A percentile compares a stretch with the other conserved stretches of the same genome.
Conservation (phyloP, 2,329 filamentous ascomycete genomes). For the Aspergillus sp. region DNA sequence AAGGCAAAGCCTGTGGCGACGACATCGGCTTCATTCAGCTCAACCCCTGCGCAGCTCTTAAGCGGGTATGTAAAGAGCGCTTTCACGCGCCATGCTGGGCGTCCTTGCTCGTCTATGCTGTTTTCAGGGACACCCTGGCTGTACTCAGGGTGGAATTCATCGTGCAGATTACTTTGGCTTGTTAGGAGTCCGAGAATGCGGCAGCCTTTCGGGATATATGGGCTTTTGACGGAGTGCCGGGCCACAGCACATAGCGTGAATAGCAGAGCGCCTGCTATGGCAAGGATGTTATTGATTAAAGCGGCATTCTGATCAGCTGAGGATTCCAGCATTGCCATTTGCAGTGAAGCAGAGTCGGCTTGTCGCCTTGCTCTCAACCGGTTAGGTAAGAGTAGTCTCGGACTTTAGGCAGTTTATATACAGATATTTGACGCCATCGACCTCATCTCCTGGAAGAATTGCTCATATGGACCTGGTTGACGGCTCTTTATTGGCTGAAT, state of each 20-base stretch:
- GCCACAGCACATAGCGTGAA: not conserved
- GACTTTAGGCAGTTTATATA: not conserved
- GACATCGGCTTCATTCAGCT: conserved; percentile 65
- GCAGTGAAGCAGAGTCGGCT: not conserved
- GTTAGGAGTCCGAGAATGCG: conserved; percentile 50
- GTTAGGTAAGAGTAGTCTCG: not conserved
- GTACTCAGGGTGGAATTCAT: conserved; percentile 57
- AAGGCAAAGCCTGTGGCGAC: conserved; percentile 70
- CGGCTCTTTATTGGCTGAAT: not conserved
- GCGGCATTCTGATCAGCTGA: conserved; percentile 2
- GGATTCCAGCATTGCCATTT: not conserved
- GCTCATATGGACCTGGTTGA: too few species aligned
- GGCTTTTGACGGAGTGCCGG: not conserved
- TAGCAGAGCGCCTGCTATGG: not conserved
- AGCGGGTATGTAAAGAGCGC: conserved; percentile 79
- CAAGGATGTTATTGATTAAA: not conserved
- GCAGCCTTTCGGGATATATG: conserved; percentile 46
- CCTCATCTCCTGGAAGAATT: too few species aligned
- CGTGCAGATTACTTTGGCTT: conserved; percentile 52
- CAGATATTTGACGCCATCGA: not conserved
- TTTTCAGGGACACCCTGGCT: conserved; percentile 33
- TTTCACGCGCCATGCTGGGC: conserved; percentile 54
- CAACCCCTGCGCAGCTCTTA: conserved; percentile 77
- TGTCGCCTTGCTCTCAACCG: not conserved
- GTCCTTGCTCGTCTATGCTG: conserved; percentile 32